These are phyloP conservation scores for Rhododendron henanense DNA, from an alignment of 148 eudicot genomes.

Conservation along the genomic window DNA sequence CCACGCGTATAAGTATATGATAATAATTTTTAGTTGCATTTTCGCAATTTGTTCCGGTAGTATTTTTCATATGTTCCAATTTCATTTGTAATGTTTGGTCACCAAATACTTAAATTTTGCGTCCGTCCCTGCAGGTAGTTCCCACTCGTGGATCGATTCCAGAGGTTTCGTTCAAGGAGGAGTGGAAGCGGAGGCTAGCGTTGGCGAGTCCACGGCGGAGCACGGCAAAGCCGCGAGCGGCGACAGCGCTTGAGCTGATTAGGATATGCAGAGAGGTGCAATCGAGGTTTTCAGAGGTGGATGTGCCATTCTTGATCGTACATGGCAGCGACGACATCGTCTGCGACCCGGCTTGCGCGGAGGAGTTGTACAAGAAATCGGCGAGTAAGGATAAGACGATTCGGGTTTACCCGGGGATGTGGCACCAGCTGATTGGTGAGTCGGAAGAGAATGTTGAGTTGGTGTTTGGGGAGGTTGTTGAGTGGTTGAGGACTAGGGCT, in stretches of 20 bases:
- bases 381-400: slow-evolving; percentile 80
- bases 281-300: slow-evolving; percentile 53
- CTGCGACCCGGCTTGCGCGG: slow-evolving; percentile 80
- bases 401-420: slow-evolving; percentile 75
- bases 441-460: slow-evolving; percentile 62
- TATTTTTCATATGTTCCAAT: no score
- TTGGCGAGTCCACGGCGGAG: slow-evolving; percentile 69
- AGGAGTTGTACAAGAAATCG: slow-evolving; percentile 64
- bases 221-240: slow-evolving; percentile 70
- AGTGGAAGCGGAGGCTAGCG: slow-evolving; percentile 86
- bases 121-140: slow-evolving; percentile 31
- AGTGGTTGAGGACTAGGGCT: slow-evolving; percentile 73
- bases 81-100: background rate
- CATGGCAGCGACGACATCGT: slow-evolving; percentile 80
- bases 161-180: slow-evolving; percentile 78
- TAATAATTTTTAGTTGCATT: no score
- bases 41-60: background rate
- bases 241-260: slow-evolving; percentile 78
- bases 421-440: slow-evolving; percentile 94
- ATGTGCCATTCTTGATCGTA: slow-evolving; percentile 59
- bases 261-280: slow-evolving; percentile 79
- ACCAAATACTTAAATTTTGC: background rate
- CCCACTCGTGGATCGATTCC: slow-evolving; percentile 93
- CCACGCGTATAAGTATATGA: no score
- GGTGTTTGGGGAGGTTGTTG: slow-evolving; percentile 79